phyloP scores from a whole-genome alignment of 2,329 filamentous ascomycete species.

The Neurospora sp. region DNA sequence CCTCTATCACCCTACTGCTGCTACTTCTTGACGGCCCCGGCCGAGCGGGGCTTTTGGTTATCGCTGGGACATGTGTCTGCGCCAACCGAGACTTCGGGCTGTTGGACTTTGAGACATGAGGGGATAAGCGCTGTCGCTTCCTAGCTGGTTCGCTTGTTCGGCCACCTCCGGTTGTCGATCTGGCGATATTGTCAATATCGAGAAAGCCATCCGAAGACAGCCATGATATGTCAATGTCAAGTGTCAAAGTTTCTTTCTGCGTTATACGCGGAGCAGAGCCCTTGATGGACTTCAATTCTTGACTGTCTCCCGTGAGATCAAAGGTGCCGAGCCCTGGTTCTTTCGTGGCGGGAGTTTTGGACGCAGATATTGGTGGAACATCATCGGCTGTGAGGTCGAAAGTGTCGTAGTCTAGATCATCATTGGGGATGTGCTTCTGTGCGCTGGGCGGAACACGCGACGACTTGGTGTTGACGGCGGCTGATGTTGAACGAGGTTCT shows the following conservation, averaged over 20 bases:
- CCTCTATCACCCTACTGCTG: not conserved
- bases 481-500: not conserved
- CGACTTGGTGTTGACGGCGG: not conserved
- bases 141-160: not conserved
- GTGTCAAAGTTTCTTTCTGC: not conserved
- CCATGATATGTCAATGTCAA: not conserved
- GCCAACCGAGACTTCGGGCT: not conserved
- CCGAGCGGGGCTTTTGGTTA: not conserved
- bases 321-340: not conserved
- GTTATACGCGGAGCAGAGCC: not conserved
- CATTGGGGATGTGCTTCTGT: not conserved
- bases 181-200: not conserved
- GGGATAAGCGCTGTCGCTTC: constrained; percentile 3
- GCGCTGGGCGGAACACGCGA: not conserved
- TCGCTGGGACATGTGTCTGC: not conserved
- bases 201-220: not conserved
- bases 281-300: not conserved
- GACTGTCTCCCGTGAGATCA: not conserved
- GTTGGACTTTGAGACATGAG: not conserved
- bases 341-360: not conserved
- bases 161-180: not conserved
- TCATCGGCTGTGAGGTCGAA: not conserved
- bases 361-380: not conserved
- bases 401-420: not conserved
- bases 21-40: not conserved